Conservation (phyloP, 495 filamentous ascomycete genomes). For the Aspergillus biplanus region DNA sequence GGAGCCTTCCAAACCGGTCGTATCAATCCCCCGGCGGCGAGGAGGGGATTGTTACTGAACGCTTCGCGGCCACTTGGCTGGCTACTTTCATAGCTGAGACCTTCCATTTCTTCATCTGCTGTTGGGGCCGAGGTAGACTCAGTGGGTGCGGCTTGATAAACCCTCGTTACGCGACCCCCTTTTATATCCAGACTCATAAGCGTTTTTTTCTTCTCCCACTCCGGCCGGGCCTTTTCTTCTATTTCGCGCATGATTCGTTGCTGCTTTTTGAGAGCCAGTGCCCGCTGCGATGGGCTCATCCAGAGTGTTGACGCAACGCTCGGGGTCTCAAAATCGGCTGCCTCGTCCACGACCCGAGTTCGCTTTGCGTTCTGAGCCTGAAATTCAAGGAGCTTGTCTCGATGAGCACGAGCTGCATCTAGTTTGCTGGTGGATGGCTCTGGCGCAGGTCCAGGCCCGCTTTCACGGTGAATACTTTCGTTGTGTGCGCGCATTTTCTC, state of each 20-base stretch:
- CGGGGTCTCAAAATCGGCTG: constrained; percentile 86
- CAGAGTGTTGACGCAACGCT: constrained; percentile 73
- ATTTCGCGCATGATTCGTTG: constrained; percentile 85
- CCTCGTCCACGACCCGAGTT: constrained; percentile 90
- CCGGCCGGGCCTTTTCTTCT: constrained; percentile 87
- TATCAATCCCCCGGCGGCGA: constrained; percentile 70
- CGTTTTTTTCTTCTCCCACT: constrained; percentile 89
- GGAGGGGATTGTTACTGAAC: constrained; percentile 83
- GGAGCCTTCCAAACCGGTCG: constrained; percentile 74
- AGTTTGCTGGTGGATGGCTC: constrained; percentile 47
- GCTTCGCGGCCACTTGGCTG: constrained; percentile 51
- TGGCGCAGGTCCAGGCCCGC: constrained; percentile 41
- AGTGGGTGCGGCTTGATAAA: constrained; percentile 60
- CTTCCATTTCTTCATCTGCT: constrained; percentile 40
- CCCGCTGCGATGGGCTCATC: constrained; percentile 86
- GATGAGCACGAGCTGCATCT: constrained; percentile 63
- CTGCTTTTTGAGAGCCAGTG: constrained; percentile 84
- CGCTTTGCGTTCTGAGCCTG: constrained; percentile 87
- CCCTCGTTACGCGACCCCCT: constrained; percentile 71
- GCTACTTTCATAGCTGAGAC: constrained; percentile 22
- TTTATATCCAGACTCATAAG: constrained; percentile 86
- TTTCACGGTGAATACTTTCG: constrained; percentile 62
- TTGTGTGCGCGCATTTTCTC: constrained; percentile 84
- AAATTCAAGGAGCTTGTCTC: constrained; percentile 80
- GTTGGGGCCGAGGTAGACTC: constrained; percentile 34